Base-by-base conservation (phyloP, 139 green algal genomes). In the Zygnema circumcarinatum region DNA sequence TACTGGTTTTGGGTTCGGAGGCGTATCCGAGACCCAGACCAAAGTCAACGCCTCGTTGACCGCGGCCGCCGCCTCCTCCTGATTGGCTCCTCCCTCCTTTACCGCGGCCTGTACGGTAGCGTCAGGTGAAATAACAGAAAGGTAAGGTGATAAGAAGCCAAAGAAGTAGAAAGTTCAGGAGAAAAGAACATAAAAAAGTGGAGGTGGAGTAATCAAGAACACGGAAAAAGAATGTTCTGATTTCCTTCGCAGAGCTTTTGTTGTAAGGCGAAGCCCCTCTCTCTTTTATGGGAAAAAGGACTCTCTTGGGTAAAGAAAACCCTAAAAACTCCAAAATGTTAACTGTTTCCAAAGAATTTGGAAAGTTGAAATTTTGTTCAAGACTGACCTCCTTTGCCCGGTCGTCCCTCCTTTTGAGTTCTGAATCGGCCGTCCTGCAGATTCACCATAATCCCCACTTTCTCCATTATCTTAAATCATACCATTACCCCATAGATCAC, bases 11-110 rank as follows among this genome's bases (percentile, higher is more conserved):
- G 73, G 73, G 25, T 81, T 54, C 29, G 73, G n/a, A n/a, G n/a
- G n/a, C 29, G 74, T 47, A 88, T 29, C 83, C 83, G 25, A 88
- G 74, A 2, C 79, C 84, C 29, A 80, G n/a, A 62, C 83, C 83
- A 81, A 42, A 87, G 74, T 87, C 32, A 21, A 76, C 74, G 25
- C 25, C 83, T 36, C 83, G 22, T 32, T 22, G 25, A 21, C 84
- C 76, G 2, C 38, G 25, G 2, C 53, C 79, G 32, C 35, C 79
- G 20, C 84, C 47, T 32, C 79, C 79, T 62, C 22, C 53, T 32
- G 62, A 32, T 83, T 20, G 22, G 0, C 84, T 33, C 25, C 84
- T 41, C 39, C 38, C 33, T 25, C 83, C 76, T 62, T 76, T 67
- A 16, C 36, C 20, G 81, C 52, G 36, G 67, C 79, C 67, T 84